Evolutionary conservation across 2,329 filamentous ascomycete genomes (phyloP).

Genomic region (Colletotrichum navitas): DNA sequence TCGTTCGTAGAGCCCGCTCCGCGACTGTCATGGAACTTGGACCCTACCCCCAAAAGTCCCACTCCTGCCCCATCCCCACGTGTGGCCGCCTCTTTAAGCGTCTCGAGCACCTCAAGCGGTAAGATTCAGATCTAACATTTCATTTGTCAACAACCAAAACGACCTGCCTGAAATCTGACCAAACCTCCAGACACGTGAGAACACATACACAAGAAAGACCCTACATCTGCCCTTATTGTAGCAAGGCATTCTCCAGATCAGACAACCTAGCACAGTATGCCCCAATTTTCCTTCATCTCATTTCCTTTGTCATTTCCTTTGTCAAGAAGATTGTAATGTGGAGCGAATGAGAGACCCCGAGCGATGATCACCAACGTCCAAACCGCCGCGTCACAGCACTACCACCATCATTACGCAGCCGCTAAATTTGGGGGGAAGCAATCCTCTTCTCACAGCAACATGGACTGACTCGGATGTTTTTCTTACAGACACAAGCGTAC

Average conservation of each 20-base stretch:
- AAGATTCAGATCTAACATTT: slow-evolving; percentile 65
- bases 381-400: slow-evolving; percentile 51
- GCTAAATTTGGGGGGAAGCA: slow-evolving; percentile 33
- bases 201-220: slow-evolving; percentile 99
- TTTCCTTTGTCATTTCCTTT: slow-evolving; percentile 51
- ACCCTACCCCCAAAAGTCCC: slow-evolving; percentile 96
- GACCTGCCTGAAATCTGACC: slow-evolving; percentile 61
- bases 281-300: slow-evolving; percentile 55
- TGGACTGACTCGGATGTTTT: slow-evolving; percentile 52
- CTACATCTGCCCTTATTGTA: slow-evolving; percentile 97
- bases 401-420: slow-evolving; percentile 51
- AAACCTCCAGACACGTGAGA: slow-evolving; percentile 86
- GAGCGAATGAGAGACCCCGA: slow-evolving; percentile 50
- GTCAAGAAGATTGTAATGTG: slow-evolving; percentile 52
- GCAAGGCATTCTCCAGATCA: slow-evolving; percentile 97
- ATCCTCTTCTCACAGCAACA: slow-evolving; percentile 30
- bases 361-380: slow-evolving; percentile 46
- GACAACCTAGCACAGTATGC: slow-evolving; percentile 98
- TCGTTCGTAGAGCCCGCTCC: slow-evolving; percentile 89
- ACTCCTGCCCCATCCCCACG: slow-evolving; percentile 98
- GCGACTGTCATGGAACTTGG: slow-evolving; percentile 97
- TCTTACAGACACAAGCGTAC: slow-evolving; percentile 85
- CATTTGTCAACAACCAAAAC: slow-evolving; percentile 51
- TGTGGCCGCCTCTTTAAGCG: slow-evolving; percentile 98
- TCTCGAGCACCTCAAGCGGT: slow-evolving; percentile 99